Evolutionary conservation across 2,329 filamentous ascomycete species (phyloP).

Genomic region (Trichophyton mentagrophytes): DNA sequence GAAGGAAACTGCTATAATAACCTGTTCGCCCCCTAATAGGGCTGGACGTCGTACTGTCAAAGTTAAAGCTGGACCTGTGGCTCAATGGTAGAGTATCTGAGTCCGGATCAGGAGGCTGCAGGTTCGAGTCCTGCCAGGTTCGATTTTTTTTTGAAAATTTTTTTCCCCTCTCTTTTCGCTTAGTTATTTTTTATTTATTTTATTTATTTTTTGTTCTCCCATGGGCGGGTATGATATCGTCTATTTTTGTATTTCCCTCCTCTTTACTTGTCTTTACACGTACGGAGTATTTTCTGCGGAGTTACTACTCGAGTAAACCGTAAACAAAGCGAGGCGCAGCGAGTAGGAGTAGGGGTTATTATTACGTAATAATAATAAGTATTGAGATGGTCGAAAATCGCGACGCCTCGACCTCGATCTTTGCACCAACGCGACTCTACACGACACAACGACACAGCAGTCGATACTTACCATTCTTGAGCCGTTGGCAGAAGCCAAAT

Average conservation of each 20-base stretch:
- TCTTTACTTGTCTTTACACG: background rate
- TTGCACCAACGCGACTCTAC: background rate
- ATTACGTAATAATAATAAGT: background rate
- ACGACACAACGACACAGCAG: background rate
- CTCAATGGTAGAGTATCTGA: slow-evolving; percentile 7
- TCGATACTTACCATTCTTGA: background rate
- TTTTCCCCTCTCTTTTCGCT: background rate
- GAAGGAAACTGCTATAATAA: too few relatives aligned
- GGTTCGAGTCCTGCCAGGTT: slow-evolving; percentile 6
- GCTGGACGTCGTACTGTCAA: background rate
- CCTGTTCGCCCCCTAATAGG: background rate
- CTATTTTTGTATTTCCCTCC: background rate
- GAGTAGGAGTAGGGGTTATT: background rate
- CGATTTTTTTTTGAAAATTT: background rate
- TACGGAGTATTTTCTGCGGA: background rate
- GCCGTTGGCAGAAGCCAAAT: background rate
- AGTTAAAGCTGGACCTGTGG: slow-evolving; percentile 6
- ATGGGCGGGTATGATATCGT: background rate
- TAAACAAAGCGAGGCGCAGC: background rate
- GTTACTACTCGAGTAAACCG: background rate
- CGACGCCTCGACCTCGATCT: background rate
- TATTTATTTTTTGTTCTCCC: background rate
- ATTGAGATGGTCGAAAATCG: background rate
- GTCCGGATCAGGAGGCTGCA: slow-evolving; percentile 6
- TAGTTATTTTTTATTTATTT: background rate